A percentile compares a stretch with the other conserved stretches of the same genome.
phyloP scores from a whole-genome alignment of 2,329 filamentous ascomycete species.

The Ophiocordyceps unilateralis region DNA sequence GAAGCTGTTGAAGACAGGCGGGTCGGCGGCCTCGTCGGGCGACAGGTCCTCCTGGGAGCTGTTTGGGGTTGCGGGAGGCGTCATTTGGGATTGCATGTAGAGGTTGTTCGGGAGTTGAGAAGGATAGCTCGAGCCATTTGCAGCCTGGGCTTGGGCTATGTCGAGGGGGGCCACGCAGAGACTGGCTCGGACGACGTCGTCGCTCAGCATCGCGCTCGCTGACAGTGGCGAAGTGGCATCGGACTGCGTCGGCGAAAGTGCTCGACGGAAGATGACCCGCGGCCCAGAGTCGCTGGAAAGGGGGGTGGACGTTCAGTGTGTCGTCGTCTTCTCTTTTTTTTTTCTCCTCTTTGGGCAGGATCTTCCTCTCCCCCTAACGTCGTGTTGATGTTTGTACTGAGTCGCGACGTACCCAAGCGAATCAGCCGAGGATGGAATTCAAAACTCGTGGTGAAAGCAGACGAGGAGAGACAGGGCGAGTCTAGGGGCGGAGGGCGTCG shows the following conservation, averaged over 20 bases:
- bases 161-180: constrained; percentile 42
- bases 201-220: constrained; percentile 19
- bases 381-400: neutral
- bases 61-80: constrained; percentile 60
- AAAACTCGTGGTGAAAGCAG: neutral
- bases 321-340: neutral
- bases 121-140: constrained; percentile 13
- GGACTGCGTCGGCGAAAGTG: constrained; percentile 4
- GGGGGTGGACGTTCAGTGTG: neutral
- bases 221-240: constrained; percentile 13
- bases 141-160: constrained; percentile 26
- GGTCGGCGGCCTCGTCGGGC: constrained; percentile 18
- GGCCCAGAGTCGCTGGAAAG: neutral
- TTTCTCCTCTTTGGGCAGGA: too few relatives aligned
- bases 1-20: constrained; percentile 79
- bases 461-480: neutral
- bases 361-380: neutral
- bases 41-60: constrained; percentile 43
- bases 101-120: constrained; percentile 18
- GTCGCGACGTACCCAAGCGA: neutral
- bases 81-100: constrained; percentile 45
- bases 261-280: neutral
- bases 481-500: neutral
- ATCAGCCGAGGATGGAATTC: neutral
- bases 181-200: constrained; percentile 35